Conservation (phyloP, 805 yeast genomes). For the Lipomyces japonicus region DNA sequence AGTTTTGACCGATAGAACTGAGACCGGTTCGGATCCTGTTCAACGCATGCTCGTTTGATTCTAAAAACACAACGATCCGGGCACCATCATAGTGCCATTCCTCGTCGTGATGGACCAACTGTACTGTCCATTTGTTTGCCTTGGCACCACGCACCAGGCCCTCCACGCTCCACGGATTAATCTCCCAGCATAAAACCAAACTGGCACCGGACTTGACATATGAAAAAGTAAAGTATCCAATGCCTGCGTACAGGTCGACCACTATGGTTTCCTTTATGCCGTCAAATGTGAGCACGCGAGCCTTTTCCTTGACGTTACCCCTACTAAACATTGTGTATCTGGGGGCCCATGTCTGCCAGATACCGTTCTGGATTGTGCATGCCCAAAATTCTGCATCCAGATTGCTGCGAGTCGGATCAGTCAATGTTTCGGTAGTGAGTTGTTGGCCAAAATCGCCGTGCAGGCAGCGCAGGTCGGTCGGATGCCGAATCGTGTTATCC, state of each 20-base stretch:
- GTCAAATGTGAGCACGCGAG: constrained; percentile 50
- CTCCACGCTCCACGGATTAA: constrained; percentile 78
- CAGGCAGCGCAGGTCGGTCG: constrained; percentile 56
- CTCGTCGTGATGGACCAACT: constrained; percentile 39
- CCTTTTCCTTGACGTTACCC: constrained; percentile 80
- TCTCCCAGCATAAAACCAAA: constrained; percentile 68
- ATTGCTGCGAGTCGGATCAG: constrained; percentile 30
- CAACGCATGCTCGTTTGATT: constrained; percentile 54
- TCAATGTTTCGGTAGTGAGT: constrained; percentile 35
- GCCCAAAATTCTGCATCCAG: constrained; percentile 66
- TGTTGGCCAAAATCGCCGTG: constrained; percentile 59
- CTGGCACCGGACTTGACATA: constrained; percentile 56
- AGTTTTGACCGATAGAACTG: constrained; percentile 21
- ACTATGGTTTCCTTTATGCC: constrained; percentile 45
- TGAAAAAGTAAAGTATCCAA: constrained; percentile 75
- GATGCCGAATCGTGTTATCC: constrained; percentile 58
- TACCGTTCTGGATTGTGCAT: constrained; percentile 63
- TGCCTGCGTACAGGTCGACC: constrained; percentile 76
- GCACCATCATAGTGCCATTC: constrained; percentile 33
- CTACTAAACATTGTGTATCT: constrained; percentile 80
- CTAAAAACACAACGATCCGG: constrained; percentile 54
- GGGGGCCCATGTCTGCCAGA: constrained; percentile 81
- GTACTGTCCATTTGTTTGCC: constrained; percentile 44
- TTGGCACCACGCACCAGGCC: constrained; percentile 60
- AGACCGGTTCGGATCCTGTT: constrained; percentile 37